phyloP scores from a whole-genome alignment of 768 basidiomycete species.

The Tulasnella sp. region DNA sequence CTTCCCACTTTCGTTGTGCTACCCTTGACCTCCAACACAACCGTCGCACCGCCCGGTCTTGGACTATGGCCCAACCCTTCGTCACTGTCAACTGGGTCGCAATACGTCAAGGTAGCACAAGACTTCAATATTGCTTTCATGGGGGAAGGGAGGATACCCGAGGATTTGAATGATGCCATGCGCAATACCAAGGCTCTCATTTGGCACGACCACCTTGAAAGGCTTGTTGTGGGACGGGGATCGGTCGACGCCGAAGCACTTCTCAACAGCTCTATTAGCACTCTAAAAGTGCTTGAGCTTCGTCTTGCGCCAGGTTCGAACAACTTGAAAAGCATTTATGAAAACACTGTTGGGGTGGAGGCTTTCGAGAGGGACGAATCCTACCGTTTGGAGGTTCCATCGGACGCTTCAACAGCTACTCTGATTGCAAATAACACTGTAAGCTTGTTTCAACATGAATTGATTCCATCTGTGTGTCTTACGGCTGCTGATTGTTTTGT shows the following conservation, averaged over 20 bases:
- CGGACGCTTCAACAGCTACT: conserved; percentile 45
- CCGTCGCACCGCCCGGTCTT: neutral
- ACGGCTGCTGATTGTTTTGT: neutral
- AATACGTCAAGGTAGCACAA: conserved; percentile 40
- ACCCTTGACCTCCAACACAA: neutral
- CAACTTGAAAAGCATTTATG: conserved; percentile 39
- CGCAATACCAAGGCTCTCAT: conserved; percentile 41
- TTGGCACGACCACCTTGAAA: conserved; percentile 47
- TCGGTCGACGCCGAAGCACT: conserved; percentile 38
- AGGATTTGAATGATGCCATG: conserved; percentile 54
- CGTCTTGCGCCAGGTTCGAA: conserved; percentile 18
- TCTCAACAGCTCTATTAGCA: conserved; percentile 38
- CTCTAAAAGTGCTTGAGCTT: conserved; percentile 40
- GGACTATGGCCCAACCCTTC: conserved; percentile 37
- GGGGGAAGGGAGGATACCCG: conserved; percentile 40
- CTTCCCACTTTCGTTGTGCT: neutral
- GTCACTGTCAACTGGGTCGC: conserved; percentile 35
- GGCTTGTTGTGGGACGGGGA: conserved; percentile 54
- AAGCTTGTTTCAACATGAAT: conserved; percentile 28
- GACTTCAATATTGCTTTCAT: conserved; percentile 45
- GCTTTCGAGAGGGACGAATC: conserved; percentile 49
- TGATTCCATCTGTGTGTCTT: conserved; percentile 29
- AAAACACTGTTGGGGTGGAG: conserved; percentile 42
- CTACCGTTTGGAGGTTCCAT: conserved; percentile 51
- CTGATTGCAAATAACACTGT: conserved; percentile 48